Percentiles rank a stretch among this genome's conserved stretches.
Conservation (phyloP, 345 rosid species). For the Hirschfeldia incana region DNA sequence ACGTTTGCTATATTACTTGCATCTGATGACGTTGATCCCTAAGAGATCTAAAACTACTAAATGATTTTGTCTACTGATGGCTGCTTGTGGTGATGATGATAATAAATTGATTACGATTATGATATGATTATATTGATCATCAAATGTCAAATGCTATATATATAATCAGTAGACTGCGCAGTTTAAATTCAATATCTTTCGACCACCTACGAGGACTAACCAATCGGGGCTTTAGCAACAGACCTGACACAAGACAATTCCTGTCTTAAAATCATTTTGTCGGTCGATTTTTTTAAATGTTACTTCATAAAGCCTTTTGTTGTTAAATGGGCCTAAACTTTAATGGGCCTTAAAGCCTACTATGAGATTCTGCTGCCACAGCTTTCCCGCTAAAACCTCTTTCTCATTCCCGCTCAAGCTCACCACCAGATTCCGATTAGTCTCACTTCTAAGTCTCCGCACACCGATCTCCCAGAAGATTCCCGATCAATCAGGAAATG, state of each 20-base stretch:
- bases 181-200: background rate
- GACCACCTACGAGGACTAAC: background rate
- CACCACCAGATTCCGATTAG: slow-evolving; percentile 18
- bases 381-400: slow-evolving; percentile 35
- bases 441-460: background rate
- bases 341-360: slow-evolving; percentile 18
- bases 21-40: slow-evolving; percentile 32
- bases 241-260: background rate
- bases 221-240: background rate
- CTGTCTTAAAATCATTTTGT: background rate
- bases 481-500: slow-evolving; percentile 35
- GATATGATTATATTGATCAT: background rate
- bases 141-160: background rate
- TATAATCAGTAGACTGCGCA: background rate
- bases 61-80: slow-evolving; percentile 29
- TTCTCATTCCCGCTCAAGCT: slow-evolving; percentile 27
- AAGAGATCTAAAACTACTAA: slow-evolving; percentile 27
- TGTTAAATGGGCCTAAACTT: slow-evolving; percentile 1
- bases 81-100: slow-evolving; percentile 10
- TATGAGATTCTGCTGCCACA: background rate
- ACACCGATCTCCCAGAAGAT: background rate
- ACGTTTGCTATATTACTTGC: slow-evolving; percentile 30
- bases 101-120: background rate
- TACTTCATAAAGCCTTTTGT: background rate
- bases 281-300: background rate